Conservation (phyloP, 306 rosid genomes). For the Vicia sativa region DNA sequence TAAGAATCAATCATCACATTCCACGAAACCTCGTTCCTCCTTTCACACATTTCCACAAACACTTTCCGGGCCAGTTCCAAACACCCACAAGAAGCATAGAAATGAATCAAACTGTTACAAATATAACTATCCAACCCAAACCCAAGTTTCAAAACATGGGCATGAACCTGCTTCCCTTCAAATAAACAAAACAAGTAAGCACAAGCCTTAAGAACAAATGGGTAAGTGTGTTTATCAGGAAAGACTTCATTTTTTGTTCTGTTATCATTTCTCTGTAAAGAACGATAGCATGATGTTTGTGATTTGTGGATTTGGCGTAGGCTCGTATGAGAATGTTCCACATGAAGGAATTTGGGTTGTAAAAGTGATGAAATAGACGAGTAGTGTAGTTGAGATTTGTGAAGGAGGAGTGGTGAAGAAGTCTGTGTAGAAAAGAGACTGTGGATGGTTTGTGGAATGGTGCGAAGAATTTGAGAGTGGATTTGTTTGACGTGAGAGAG, state of each 20-base stretch:
- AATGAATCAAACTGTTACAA: slow-evolving; percentile 78
- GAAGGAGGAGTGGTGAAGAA: slow-evolving; percentile 55
- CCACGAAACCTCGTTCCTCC: slow-evolving; percentile 74
- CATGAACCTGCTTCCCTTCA: slow-evolving; percentile 77
- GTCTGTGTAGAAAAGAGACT: slow-evolving; percentile 49
- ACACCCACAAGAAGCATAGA: slow-evolving; percentile 68
- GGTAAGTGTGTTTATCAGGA: slow-evolving; percentile 71
- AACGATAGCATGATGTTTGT: slow-evolving; percentile 46
- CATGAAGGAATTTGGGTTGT: slow-evolving; percentile 68
- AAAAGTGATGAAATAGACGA: slow-evolving; percentile 54
- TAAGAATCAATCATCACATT: slow-evolving; percentile 71
- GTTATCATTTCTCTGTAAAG: slow-evolving; percentile 56
- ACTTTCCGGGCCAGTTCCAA: slow-evolving; percentile 59
- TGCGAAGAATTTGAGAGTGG: slow-evolving; percentile 76
- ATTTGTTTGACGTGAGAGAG: slow-evolving; percentile 64
- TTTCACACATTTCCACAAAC: slow-evolving; percentile 54
- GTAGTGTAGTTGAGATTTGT: slow-evolving; percentile 56
- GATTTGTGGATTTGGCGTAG: slow-evolving; percentile 56
- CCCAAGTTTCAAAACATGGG: slow-evolving; percentile 65
- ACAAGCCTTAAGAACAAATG: slow-evolving; percentile 71
- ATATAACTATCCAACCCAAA: slow-evolving; percentile 57
- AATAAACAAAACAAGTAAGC: slow-evolving; percentile 61
- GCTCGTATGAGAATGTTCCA: slow-evolving; percentile 85
- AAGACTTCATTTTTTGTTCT: slow-evolving; percentile 36
- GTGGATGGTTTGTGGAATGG: slow-evolving; percentile 45